A percentile compares a stretch with the other conserved stretches of the same genome.
Conservation (phyloP, 768 basidiomycete species). For the Lentinus tigrinus region DNA sequence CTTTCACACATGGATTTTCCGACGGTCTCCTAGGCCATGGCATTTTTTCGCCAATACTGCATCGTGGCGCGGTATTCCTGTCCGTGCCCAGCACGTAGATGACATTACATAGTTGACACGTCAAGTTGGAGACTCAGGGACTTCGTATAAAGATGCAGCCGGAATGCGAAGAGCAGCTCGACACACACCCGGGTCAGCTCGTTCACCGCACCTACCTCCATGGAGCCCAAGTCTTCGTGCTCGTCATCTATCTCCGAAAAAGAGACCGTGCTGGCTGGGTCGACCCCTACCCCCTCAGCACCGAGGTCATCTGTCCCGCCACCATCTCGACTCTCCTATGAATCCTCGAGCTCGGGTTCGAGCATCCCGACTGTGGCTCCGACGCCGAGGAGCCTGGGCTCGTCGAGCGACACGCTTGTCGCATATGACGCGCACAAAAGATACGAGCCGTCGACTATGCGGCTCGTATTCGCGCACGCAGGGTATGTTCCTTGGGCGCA, state of each 20-base stretch:
- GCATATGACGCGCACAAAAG: constrained; percentile 14
- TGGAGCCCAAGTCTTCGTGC: not conserved
- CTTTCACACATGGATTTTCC: constrained; percentile 14
- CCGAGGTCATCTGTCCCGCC: not conserved
- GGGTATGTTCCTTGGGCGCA: constrained; percentile 47
- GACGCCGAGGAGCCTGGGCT: constrained; percentile 15
- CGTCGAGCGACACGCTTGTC: constrained; percentile 24
- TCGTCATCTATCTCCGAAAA: constrained; percentile 5
- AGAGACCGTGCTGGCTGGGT: not conserved
- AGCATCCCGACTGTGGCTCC: constrained; percentile 6
- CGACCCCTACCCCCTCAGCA: not conserved
- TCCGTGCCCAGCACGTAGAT: constrained; percentile 13
- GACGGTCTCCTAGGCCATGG: constrained; percentile 7
- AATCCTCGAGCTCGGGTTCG: constrained; percentile 7
- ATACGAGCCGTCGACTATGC: constrained; percentile 46
- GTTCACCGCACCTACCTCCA: not conserved
- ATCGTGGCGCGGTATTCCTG: constrained; percentile 11
- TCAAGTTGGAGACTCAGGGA: constrained; percentile 8
- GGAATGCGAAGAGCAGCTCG: not conserved
- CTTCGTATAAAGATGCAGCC: constrained; percentile 13
- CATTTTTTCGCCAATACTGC: constrained; percentile 13
- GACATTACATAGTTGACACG: constrained; percentile 21
- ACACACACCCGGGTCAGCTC: constrained; percentile 1
- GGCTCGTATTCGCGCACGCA: constrained; percentile 63
- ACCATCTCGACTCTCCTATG: constrained; percentile 6